Conservation (phyloP, 2,329 filamentous ascomycete species). For the Fusarium tupiense region DNA sequence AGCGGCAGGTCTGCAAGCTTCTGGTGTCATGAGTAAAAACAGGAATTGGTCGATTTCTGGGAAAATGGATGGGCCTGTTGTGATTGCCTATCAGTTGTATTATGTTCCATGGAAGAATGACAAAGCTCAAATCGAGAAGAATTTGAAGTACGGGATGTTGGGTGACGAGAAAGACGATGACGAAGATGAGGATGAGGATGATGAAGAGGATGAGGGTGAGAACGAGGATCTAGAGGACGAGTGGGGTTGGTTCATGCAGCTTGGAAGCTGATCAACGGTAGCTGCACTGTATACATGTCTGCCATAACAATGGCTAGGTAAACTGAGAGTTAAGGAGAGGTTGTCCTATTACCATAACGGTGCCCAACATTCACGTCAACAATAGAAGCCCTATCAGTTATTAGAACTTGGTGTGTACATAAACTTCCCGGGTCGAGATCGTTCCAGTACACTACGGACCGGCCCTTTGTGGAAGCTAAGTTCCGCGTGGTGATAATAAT, state of each 20-base stretch:
- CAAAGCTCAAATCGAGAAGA: not conserved
- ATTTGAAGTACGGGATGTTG: not conserved
- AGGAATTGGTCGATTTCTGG: not conserved
- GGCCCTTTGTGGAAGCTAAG: not conserved
- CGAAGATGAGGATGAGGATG: not conserved
- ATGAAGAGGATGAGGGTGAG: not conserved
- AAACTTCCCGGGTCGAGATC: accelerated
- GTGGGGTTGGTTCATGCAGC: not conserved
- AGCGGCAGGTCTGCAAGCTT: no score
- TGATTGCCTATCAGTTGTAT: not conserved
- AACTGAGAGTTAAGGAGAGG: accelerated
- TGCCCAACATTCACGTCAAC: accelerated
- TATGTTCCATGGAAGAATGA: not conserved
- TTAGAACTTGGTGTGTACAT: accelerated
- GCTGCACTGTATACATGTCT: no score
- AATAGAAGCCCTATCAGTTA: accelerated
- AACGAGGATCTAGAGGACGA: not conserved
- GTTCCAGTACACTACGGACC: accelerated
- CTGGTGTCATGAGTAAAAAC: no score
- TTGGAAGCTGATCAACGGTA: not conserved
- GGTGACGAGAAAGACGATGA: not conserved
- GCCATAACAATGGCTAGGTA: not conserved
- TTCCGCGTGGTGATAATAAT: accelerated
- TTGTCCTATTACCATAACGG: accelerated
- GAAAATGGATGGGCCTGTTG: not conserved